These are phyloP conservation scores for Rubroboletus pulcherrimus DNA, from an alignment of 768 basidiomycete genomes.

Conservation along the genomic window DNA sequence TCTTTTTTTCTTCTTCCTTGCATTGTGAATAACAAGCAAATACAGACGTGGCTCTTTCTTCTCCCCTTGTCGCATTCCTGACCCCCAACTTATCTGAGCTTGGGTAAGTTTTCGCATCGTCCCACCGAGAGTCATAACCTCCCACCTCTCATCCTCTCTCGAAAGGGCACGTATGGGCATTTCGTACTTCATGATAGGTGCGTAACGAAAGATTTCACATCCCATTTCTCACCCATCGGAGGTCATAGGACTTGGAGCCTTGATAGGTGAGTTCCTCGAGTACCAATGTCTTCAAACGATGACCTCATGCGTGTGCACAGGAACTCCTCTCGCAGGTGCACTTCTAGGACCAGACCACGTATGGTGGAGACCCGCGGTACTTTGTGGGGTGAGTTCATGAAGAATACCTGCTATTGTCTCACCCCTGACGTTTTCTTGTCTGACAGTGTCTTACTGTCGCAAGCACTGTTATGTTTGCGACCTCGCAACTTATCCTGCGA, in stretches of 20 bases:
- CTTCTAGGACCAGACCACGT: slow-evolving; percentile 43
- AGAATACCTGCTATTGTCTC: background rate
- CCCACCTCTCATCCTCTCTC: background rate
- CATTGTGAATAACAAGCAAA: background rate
- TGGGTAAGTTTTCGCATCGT: slow-evolving; percentile 32
- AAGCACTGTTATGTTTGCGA: slow-evolving; percentile 11
- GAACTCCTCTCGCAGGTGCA: slow-evolving; percentile 52
- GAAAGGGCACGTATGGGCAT: slow-evolving; percentile 40
- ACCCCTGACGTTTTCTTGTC: background rate
- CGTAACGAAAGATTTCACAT: slow-evolving; percentile 5
- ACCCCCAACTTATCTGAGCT: slow-evolving; percentile 46
- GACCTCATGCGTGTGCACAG: slow-evolving; percentile 29
- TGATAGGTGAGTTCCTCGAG: slow-evolving; percentile 13
- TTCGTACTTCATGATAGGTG: slow-evolving; percentile 45
- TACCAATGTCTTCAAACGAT: slow-evolving; percentile 5
- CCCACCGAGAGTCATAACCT: background rate
- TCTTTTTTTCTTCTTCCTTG: background rate
- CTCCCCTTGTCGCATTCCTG: slow-evolving; percentile 41
- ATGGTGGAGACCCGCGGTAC: slow-evolving; percentile 55
- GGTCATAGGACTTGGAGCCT: slow-evolving; percentile 21
- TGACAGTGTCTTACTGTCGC: slow-evolving; percentile 14
- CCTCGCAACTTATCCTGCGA: slow-evolving; percentile 3
- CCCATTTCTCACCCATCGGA: background rate
- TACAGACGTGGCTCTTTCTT: slow-evolving; percentile 36
- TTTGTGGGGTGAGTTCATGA: slow-evolving; percentile 37